Percentiles rank a stretch among this genome's conserved stretches.
phyloP scores from a whole-genome alignment of 768 basidiomycete genomes.

The Amanita molliuscula region DNA sequence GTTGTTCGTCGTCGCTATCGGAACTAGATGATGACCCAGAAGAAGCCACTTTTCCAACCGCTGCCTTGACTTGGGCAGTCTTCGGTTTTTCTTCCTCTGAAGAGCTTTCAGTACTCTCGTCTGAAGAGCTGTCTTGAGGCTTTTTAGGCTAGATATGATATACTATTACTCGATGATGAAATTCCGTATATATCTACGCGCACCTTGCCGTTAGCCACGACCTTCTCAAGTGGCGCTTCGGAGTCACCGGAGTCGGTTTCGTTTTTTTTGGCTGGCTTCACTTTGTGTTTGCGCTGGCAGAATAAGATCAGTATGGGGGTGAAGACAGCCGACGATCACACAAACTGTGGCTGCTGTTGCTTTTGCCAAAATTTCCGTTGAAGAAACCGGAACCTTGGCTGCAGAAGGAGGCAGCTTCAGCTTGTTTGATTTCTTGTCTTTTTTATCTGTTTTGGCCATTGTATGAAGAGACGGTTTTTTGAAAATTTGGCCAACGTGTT shows the following conservation, averaged over 20 bases:
- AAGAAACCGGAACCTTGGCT: slow-evolving; percentile 12
- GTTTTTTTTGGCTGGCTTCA: slow-evolving; percentile 18
- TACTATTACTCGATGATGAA: not conserved
- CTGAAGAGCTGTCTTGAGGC: slow-evolving; percentile 21
- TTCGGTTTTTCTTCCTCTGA: slow-evolving; percentile 51
- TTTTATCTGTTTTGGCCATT: slow-evolving; percentile 44
- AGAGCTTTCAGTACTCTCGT: slow-evolving; percentile 34
- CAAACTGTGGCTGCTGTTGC: slow-evolving; percentile 10
- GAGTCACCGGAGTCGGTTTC: slow-evolving; percentile 19
- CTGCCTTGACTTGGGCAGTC: slow-evolving; percentile 36
- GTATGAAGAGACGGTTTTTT: slow-evolving; percentile 11
- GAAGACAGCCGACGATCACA: not conserved
- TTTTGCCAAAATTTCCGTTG: slow-evolving; percentile 17
- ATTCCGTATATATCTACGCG: slow-evolving; percentile 7
- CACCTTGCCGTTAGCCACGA: slow-evolving; percentile 23
- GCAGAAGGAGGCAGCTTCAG: slow-evolving; percentile 17
- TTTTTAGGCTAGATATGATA: slow-evolving; percentile 9
- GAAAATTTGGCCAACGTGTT: slow-evolving; percentile 12
- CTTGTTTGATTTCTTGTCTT: slow-evolving; percentile 28
- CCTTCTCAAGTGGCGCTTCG: slow-evolving; percentile 16
- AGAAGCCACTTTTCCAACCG: slow-evolving; percentile 23
- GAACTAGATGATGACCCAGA: slow-evolving; percentile 19
- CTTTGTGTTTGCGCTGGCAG: slow-evolving; percentile 7
- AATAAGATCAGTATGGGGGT: slow-evolving; percentile 3
- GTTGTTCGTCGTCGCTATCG: slow-evolving; percentile 21